Conservation (phyloP, 768 basidiomycete genomes). For the Harrya chromipes region DNA sequence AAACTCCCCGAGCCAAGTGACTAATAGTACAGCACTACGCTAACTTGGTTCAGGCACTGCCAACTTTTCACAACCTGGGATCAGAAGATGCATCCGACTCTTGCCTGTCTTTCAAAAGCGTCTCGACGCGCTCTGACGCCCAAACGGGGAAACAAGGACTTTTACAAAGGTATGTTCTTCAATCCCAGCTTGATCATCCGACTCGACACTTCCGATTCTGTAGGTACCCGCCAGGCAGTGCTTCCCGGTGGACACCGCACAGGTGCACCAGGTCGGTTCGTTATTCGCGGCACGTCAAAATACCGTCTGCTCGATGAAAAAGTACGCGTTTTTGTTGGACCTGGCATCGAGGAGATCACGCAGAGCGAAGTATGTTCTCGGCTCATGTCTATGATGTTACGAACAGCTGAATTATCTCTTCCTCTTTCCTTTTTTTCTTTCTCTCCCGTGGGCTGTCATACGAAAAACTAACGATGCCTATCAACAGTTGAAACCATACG, state of each 20-base stretch:
- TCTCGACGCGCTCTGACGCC: slow-evolving; percentile 78
- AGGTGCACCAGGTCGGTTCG: slow-evolving; percentile 85
- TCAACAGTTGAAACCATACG: slow-evolving; percentile 27
- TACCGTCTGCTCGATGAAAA: slow-evolving; percentile 79
- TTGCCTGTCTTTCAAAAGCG: slow-evolving; percentile 74
- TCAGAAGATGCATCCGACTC: slow-evolving; percentile 61
- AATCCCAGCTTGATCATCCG: background rate
- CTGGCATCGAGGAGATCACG: slow-evolving; percentile 61
- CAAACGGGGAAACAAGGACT: slow-evolving; percentile 93
- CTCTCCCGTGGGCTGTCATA: background rate
- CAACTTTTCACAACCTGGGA: too few relatives aligned
- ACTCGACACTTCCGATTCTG: background rate
- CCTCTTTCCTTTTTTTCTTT: background rate
- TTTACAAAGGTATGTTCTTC: slow-evolving; percentile 77
- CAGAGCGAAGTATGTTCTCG: slow-evolving; percentile 48
- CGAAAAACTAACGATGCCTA: background rate
- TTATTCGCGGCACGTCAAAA: slow-evolving; percentile 71
- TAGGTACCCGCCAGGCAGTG: slow-evolving; percentile 80
- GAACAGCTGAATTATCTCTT: background rate
- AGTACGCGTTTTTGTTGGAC: slow-evolving; percentile 82
- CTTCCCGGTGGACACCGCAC: slow-evolving; percentile 85
- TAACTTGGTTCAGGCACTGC: too few relatives aligned
- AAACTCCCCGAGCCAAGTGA: slow-evolving; percentile 4
- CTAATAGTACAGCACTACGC: too few relatives aligned
- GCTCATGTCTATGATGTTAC: background rate